These are phyloP conservation scores for Kazachstania bromeliacearum DNA, from an alignment of 805 yeast genomes.

Conservation along the genomic window DNA sequence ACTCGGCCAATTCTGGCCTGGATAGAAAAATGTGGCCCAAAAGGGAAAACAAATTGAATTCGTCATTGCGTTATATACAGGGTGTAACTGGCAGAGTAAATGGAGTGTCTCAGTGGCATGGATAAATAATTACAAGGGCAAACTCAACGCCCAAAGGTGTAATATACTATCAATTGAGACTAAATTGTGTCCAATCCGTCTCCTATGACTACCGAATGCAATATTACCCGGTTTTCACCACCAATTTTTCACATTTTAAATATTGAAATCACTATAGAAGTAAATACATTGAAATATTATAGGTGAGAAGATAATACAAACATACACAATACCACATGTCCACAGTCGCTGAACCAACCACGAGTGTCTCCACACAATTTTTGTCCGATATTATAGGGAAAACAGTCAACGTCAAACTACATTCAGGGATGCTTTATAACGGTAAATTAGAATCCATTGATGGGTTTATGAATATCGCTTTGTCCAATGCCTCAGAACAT, in stretches of 20 bases:
- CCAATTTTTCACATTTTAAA: no score
- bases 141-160: no score
- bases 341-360: background rate
- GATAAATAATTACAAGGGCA: no score
- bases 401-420: slow-evolving; percentile 70
- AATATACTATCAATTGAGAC: no score
- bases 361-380: slow-evolving; percentile 61
- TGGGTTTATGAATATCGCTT: slow-evolving; percentile 92
- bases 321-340: background rate
- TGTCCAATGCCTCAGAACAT: slow-evolving; percentile 65
- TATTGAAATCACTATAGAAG: no score
- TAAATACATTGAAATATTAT: no score
- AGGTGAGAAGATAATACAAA: no score
- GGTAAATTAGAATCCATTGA: slow-evolving; percentile 81
- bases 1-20: background rate
- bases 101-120: no score
- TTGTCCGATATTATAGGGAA: slow-evolving; percentile 71
- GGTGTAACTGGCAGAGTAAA: background rate
- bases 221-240: no score
- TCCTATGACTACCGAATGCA: no score
- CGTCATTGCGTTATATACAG: background rate
- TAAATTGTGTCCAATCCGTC: no score
- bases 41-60: background rate
- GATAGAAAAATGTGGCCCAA: background rate
- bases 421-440: slow-evolving; percentile 78